These are phyloP conservation scores for Xerocomellus chrysenteron DNA, from an alignment of 768 basidiomycete species.

Conservation along the genomic window DNA sequence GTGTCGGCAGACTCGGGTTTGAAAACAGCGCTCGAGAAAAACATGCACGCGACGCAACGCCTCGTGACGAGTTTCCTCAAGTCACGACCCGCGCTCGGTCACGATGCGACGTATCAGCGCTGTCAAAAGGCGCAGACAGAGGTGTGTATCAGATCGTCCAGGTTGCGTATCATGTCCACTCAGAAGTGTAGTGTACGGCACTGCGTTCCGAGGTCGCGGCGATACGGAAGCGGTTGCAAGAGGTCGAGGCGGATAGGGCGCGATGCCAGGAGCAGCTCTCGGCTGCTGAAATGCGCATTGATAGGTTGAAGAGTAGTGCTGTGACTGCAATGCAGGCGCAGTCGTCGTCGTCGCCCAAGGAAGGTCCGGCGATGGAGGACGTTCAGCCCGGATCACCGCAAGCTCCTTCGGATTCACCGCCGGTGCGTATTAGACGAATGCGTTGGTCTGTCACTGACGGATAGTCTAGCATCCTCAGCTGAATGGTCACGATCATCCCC, in stretches of 20 bases:
- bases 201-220: slow-evolving; percentile 58
- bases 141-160: slow-evolving; percentile 38
- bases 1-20: slow-evolving; percentile 31
- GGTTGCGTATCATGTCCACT: slow-evolving; percentile 4
- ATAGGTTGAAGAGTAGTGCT: slow-evolving; percentile 56
- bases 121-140: slow-evolving; percentile 59
- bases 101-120: slow-evolving; percentile 42
- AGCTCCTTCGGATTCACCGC: slow-evolving; percentile 59
- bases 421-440: slow-evolving; percentile 58
- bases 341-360: slow-evolving; percentile 32
- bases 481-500: slow-evolving; percentile 42
- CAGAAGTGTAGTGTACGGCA: slow-evolving; percentile 47
- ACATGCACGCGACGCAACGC: slow-evolving; percentile 55
- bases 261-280: slow-evolving; percentile 51
- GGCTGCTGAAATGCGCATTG: slow-evolving; percentile 58
- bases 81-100: slow-evolving; percentile 32
- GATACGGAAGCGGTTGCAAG: slow-evolving; percentile 48
- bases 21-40: slow-evolving; percentile 49
- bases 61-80: slow-evolving; percentile 58
- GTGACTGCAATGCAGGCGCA: slow-evolving; percentile 48
- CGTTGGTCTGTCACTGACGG: slow-evolving; percentile 36
- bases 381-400: slow-evolving; percentile 42
- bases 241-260: slow-evolving; percentile 49
- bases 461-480: slow-evolving; percentile 39
- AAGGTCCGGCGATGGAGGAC: slow-evolving; percentile 31